Base-by-base conservation (phyloP, 1,139 yeast genomes). In the Yamadazyma mexicana region DNA sequence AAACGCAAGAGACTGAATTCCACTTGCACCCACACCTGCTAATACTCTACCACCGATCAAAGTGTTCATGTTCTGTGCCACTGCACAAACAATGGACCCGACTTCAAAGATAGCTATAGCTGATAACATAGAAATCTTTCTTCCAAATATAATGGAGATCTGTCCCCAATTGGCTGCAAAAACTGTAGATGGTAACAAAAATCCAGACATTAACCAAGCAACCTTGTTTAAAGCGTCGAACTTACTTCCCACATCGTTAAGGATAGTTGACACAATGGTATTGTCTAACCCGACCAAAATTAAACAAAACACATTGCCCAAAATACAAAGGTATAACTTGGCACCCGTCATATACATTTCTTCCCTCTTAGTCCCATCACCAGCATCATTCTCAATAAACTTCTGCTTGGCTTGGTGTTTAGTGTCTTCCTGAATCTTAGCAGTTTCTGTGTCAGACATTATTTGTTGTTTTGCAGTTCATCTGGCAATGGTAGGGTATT, bases 181-280 rank as follows among this genome's bases (percentile, higher is more conserved):
- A 2, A 65, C 69, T 1, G 71, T 58, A 52, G 60, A 55, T 2
- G 69, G 50, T 36, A 83, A 62, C 48, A 80, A 56, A 54, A 75
- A 83, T 3, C 83, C 88, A 2, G 83, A 63, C 3, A 79, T 60
- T 34, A 81, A 54, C 87, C 88, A 81, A 9, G 80, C 80, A 26
- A 79, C 64, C 48, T 78, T 69, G 12, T 72, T 69, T 49, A 79
- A 79, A 7, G 70, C 70, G 37, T 67, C 40, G 45, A 69, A 69
- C 35, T 66, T 54, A 45, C 63, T 61, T 9, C 73, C 72, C 18
- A 69, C 72, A 0, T 55, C 59, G 11, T 68, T 58, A 39, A 68
- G 55, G 17, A 69, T 52, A 1, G 72, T 65, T 11, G 62, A 58
- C 32, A 69, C 66, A 35, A 69, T 69, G 11, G 73, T 69, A 49